Conservation (phyloP, 495 filamentous ascomycete genomes). For the Xylaria scruposa region DNA sequence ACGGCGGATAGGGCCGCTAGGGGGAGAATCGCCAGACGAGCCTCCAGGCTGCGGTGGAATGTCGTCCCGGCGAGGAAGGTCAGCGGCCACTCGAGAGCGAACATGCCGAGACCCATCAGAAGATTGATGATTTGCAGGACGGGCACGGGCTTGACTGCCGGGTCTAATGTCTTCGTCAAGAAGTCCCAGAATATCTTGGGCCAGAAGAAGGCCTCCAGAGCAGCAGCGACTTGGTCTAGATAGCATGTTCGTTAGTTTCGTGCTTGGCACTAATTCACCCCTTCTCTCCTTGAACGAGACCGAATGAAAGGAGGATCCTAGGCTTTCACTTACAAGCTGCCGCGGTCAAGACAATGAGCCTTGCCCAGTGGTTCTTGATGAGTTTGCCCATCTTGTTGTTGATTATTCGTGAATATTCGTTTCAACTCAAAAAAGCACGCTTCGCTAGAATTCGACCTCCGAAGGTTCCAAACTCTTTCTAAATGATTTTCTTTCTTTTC, state of each 20-base stretch:
- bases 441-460: constrained; percentile 20
- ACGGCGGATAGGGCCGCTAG: constrained; percentile 74
- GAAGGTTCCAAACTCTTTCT: constrained; percentile 35
- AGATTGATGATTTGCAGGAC: constrained; percentile 92
- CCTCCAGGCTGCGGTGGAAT: constrained; percentile 86
- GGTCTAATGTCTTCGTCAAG: constrained; percentile 87
- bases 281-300: background rate
- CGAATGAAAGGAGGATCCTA: background rate
- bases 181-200: constrained; percentile 99
- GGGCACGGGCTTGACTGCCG: constrained; percentile 84
- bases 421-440: constrained; percentile 5
- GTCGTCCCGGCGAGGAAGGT: constrained; percentile 66
- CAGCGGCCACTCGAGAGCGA: constrained; percentile 94
- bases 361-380: constrained; percentile 99
- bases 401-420: constrained; percentile 14
- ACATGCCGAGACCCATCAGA: constrained; percentile 78
- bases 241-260: constrained; percentile 39
- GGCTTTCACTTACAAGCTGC: constrained; percentile 70
- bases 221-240: constrained; percentile 83
- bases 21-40: constrained; percentile 82
- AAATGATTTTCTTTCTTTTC: constrained; percentile 28
- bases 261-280: background rate
- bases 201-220: constrained; percentile 92
- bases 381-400: constrained; percentile 81
- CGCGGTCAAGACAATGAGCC: constrained; percentile 87